phyloP scores from a whole-genome alignment of 2,329 filamentous ascomycete species.

The Cladosporium oxysporum region DNA sequence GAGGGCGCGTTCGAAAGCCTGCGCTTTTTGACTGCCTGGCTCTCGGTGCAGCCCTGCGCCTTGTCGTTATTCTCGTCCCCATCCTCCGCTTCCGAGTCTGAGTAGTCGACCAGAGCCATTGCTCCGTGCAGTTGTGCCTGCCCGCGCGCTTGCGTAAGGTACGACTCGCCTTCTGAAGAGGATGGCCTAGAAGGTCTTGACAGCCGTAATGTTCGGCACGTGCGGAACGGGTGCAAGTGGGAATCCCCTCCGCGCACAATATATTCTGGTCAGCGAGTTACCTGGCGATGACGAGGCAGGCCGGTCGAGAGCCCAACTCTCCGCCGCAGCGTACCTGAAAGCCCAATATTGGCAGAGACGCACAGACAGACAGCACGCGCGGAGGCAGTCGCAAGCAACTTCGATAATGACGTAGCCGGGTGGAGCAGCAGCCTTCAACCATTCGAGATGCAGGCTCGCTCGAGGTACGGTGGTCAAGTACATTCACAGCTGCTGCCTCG shows the following conservation, averaged over 20 bases:
- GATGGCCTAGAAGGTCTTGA: conserved; percentile 6
- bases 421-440: conserved; percentile 5
- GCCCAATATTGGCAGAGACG: conserved; percentile 6
- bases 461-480: neutral
- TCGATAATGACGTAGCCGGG: neutral
- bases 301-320: too few relatives aligned
- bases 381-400: neutral
- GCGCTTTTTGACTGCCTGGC: conserved; percentile 27
- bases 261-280: neutral
- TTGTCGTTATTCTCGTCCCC: conserved; percentile 38
- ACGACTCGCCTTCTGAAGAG: neutral
- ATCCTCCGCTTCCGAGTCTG: conserved; percentile 52
- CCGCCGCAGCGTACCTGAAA: neutral
- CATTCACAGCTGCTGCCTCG: conserved; percentile 4
- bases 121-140: neutral
- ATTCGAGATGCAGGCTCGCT: conserved; percentile 1
- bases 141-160: neutral
- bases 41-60: conserved; percentile 14
- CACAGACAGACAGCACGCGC: neutral
- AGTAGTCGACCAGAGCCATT: conserved; percentile 69
- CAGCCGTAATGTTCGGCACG: neutral
- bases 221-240: neutral
- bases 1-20: conserved; percentile 21
- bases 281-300: conserved; percentile 11
- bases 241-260: neutral